These are phyloP conservation scores for Luzula sylvatica DNA, from an alignment of 176 grass and related monocot species.

Conservation along the genomic window DNA sequence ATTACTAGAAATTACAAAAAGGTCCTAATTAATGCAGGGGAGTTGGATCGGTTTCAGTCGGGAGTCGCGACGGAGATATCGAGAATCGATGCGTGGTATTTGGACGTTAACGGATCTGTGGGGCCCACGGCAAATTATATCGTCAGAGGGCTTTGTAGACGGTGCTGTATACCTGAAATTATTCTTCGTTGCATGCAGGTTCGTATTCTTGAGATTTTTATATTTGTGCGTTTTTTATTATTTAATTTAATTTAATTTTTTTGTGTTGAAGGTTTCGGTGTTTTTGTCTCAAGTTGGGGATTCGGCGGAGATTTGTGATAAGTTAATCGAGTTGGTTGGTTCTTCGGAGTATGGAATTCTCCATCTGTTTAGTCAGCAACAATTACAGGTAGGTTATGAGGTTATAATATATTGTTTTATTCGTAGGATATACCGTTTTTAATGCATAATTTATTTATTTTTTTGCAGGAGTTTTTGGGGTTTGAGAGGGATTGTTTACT, in stretches of 20 bases:
- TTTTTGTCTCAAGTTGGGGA: slow-evolving; percentile 57
- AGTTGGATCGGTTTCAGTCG: slow-evolving; percentile 88
- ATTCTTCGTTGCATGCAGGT: slow-evolving; percentile 97
- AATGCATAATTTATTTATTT: not conserved
- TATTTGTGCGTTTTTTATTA: not conserved
- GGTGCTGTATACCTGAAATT: slow-evolving; percentile 85
- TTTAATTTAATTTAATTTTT: slow-evolving; percentile 5
- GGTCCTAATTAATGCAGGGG: slow-evolving; percentile 34
- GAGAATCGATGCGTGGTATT: slow-evolving; percentile 95
- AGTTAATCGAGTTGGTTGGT: slow-evolving; percentile 75
- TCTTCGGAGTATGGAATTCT: slow-evolving; percentile 65
- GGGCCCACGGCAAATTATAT: slow-evolving; percentile 60
- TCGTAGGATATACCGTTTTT: no score
- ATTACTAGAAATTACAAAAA: not conserved
- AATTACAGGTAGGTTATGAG: slow-evolving; percentile 54
- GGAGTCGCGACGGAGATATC: slow-evolving; percentile 93
- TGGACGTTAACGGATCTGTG: slow-evolving; percentile 41
- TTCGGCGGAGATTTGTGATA: slow-evolving; percentile 48
- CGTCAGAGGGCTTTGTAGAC: slow-evolving; percentile 63
- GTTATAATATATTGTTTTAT: no score
- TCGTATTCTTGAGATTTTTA: not conserved
- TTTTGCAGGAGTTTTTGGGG: slow-evolving; percentile 72
- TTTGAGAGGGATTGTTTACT: slow-evolving; percentile 69
- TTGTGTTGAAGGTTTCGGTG: slow-evolving; percentile 52
- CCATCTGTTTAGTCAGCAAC: slow-evolving; percentile 88